Evolutionary conservation across 257 asterid genomes (phyloP), one percentile per base, ranked within the genome.

Genomic region (Nyctanthes arbortristis): DNA sequence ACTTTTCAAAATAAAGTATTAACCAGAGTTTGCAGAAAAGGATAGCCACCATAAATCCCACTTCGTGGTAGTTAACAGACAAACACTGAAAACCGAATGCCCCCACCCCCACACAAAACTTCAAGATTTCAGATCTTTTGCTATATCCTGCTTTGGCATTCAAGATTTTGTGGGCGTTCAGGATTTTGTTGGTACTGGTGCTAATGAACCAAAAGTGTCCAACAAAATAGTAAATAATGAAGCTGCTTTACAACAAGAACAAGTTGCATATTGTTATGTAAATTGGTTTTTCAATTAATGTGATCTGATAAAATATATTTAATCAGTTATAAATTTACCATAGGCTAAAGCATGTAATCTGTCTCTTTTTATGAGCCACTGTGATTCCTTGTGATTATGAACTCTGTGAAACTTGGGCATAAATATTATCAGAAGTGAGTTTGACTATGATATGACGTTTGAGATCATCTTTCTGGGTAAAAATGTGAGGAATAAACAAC

Each of bases 41-140:
- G 52, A 24, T 36, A 61, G 64, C 54, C 60, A 77, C 73, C 79
- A 72, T 30, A 55, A 69, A n/a, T 70, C 71, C 20, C 73, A 47
- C 67, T 20, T 67, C 69, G 81, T 79, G 84, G 84, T 78, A 59
- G 74, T 25, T 25, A 49, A 22, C 43, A 40, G 28, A 54, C 36
- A 28, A 14, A 68, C 18, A 66, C 4, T 49, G 22, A 55, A 25
- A 52, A 18, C 25, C 20, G 24, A 60, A 64, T 35, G 43, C 67
- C 68, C 73, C 63, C 37, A 40, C 34, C 4, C 59, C 30, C 30
- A 20, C 16, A 52, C 5, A 52, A 65, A 45, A 32, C 35, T 11
- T 36, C 61, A 5, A 20, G 27, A 22, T 16, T 27, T 49, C 39
- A 59, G 29, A 39, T 39, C 58, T 35, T 58, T 29, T 27, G 66